Evolutionary conservation across 441 rosid species (phyloP), one percentile per base, ranked within the genome.

Genomic region (Bruguiera hainesii): DNA sequence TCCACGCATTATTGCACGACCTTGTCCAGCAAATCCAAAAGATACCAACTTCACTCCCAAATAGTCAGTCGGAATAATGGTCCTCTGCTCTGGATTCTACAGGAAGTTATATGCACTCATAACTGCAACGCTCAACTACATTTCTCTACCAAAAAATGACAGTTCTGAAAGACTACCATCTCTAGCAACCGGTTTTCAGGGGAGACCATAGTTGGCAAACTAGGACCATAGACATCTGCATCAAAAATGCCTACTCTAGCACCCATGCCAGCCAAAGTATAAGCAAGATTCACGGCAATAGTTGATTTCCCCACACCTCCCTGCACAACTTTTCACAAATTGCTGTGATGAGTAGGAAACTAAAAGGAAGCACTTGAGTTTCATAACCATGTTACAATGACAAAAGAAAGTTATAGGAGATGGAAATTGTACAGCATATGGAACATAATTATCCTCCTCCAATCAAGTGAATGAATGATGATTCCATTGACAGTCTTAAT

Each of bases 301-400:
- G 98, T 93, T 56, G 97, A 93, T 83, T 93, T 93, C 26, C 98
- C 98, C 53, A 93, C 97, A 56, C 98, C 98, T 78, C 98, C 97
- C 98, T 93, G 89, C 78, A 89, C 79, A 52, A 73, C 74, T 85
- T 82, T 79, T 73, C 75, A 81, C 82, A 70, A 71, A 74, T 55
- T 67, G 56, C 62, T 78, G 77, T 79, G 69, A 73, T 61, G 61
- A 64, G 61, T 63, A 42, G 67, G 78, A 39, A 52, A 65, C 63
- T 39, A 62, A 60, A 67, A 66, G 28, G 48, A 59, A 56, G 65
- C 42, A 48, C 25, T 56, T 57, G 52, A 53, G 18, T 68, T 60
- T 56, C 31, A 21, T 9, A 21, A 53, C 15, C 16, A 3, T 21
- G 28, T 25, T 19, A 8, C 15, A 9, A 4, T 0, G 28, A 53